A percentile compares a stretch with the other conserved stretches of the same genome.
Evolutionary conservation across 2,329 filamentous ascomycete genomes (phyloP).

Genomic region (Aspergillus flavus): DNA sequence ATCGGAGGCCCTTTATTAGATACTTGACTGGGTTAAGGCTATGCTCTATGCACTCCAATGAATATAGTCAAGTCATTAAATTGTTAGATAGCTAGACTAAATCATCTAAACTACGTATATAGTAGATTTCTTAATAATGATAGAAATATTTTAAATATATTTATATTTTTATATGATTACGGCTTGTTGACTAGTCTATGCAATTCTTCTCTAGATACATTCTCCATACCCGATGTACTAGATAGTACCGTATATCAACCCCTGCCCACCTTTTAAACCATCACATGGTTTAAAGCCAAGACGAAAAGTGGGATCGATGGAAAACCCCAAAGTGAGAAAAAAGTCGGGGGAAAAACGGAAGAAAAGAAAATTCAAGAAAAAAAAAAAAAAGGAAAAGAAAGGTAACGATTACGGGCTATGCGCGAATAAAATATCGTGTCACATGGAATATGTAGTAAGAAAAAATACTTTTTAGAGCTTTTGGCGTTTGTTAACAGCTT

Average conservation of each 20-base stretch:
- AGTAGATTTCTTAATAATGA: too few relatives aligned
- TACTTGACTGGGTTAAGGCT: neutral
- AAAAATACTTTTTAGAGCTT: conserved; percentile 14
- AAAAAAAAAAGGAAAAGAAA: neutral
- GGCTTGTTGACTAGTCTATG: neutral
- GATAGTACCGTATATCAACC: neutral
- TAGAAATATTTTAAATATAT: too few relatives aligned
- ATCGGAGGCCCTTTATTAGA: neutral
- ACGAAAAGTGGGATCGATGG: neutral
- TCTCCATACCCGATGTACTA: neutral
- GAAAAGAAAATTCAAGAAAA: neutral
- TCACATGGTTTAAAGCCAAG: neutral
- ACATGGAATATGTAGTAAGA: conserved; percentile 3
- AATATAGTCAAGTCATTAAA: neutral
- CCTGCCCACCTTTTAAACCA: neutral
- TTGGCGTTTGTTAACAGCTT: conserved; percentile 71
- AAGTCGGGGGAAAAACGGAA: neutral
- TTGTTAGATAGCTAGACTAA: too few relatives aligned
- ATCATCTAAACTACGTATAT: too few relatives aligned
- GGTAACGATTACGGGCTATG: neutral
- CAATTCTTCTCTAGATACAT: neutral
- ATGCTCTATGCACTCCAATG: neutral
- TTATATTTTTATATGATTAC: too few relatives aligned
- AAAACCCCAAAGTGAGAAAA: neutral
- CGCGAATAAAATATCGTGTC: conserved; percentile 6